Base-by-base conservation (phyloP, 805 yeast species). In the Schwanniomyces occidentalis region DNA sequence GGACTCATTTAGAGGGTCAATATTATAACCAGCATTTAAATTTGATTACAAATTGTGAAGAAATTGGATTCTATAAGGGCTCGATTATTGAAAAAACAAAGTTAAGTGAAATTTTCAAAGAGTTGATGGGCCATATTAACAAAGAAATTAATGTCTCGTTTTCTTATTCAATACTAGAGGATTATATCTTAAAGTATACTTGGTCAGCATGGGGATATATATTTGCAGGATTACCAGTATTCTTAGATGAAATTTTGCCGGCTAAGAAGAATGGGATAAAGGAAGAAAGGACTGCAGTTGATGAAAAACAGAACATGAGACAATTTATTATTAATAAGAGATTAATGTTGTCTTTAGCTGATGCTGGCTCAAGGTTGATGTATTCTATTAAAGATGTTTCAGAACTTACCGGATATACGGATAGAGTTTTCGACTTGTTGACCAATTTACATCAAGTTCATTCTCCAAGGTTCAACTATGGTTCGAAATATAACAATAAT, bases 191-290 rank as follows among this genome's bases (percentile, higher is more conserved):
- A 58, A 90, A 89, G 62, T 88, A 86, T 54, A 79, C 91, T 8
- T 90, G 97, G 97, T 88, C 96, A 3, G 96, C 95, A 0, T 75
- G 90, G 63, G 96, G 97, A n/a, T 89, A 88, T 56, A 61, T 89
- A 15, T 89, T 87, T 63, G 86, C 96, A 0, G 84, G 95, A 1
- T 73, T 90, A 43, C 98, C 98, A 2, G 90, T 90, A 12, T 77
- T 89, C 34, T 57, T 87, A 38, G 82, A 81, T 13, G 73, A 68
- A 35, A 41, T 63, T 21, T 61, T 62, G 65, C 65, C 65, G 5
- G 45, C 46, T n/a, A 37, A 48, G 16, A 32, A 44, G 4, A 38
- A 41, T 18, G 38, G 16, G 6, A 20, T 24, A 4, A 19, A 18
- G 9, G 8, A 9, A 10, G 30, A 13, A 22, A 40, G 19, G 36